Base-by-base conservation (phyloP, 192 early-diverging fungal genomes). In the Coemansia sp. region DNA sequence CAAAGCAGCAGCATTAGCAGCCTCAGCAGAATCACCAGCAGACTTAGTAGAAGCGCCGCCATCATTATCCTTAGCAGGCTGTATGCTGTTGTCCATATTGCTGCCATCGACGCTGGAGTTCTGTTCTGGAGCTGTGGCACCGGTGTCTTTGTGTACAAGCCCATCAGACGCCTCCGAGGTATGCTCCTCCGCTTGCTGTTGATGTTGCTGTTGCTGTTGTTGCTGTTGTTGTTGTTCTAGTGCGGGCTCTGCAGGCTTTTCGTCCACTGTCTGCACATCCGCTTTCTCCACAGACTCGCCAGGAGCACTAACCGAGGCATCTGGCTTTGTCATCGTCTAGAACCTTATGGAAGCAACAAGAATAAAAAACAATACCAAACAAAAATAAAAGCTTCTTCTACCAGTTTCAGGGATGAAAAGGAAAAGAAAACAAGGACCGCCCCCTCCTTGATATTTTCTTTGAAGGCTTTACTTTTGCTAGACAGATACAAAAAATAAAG, bases 251-350 rank as follows among this genome's bases (percentile, higher is more conserved):
- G 32, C 32, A 14, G 46, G 12, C n/a, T 48, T 38, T 39, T 48
- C 46, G 2, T 13, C 61, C n/a, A 40, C 22, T 57, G 41, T 41
- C 53, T 13, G 19, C 16, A 9, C 17, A 43, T 48, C 32, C 10
- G 56, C 20, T 37, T 61, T 43, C n/a, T 61, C 41, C 42, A 17
- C 17, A 42, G 37, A 17, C 54, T 56, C 54, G 40, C 59, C 44
- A 42, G 12, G 42, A 32, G 40, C 59, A 16, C 20, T 40, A 61
- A 16, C 19, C 5, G 10, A 6, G 10, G 48, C 50, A 11, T 46
- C 61, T 25, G 61, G 61, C 61, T 62, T 62, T 62, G 44, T 46
- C 61, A 62, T 62, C 5, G 7, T 46, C 61, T 53, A 22, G 6
- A 8, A 53, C 19, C 12, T 49, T 32, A 32, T 32, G 32, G 32